Percentiles rank a stretch among this genome's conserved stretches.
Evolutionary conservation across 2,329 filamentous ascomycete genomes (phyloP).

Genomic region (Penicillium sp.): DNA sequence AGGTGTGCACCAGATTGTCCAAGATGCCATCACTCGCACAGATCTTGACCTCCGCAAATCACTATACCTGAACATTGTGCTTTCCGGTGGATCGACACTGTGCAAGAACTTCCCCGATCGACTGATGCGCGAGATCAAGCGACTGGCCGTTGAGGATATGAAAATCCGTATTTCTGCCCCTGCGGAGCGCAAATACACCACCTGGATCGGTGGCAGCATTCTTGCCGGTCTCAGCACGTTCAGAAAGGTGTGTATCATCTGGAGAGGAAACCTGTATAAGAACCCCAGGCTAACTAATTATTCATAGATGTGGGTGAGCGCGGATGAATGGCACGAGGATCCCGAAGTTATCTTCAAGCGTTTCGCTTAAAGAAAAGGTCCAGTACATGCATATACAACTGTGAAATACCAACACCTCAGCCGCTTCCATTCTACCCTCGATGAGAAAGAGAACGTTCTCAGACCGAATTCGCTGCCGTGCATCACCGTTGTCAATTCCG

Average conservation of each 20-base stretch:
- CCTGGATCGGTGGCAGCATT: slow-evolving; percentile 98
- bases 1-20: slow-evolving; percentile 95
- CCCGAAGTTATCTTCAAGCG: slow-evolving; percentile 98
- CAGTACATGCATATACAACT: neutral
- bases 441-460: slow-evolving; percentile 4
- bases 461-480: slow-evolving; percentile 1
- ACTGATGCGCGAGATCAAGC: slow-evolving; percentile 85
- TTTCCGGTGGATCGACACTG: slow-evolving; percentile 92
- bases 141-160: slow-evolving; percentile 96
- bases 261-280: slow-evolving; percentile 2
- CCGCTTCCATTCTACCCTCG: neutral
- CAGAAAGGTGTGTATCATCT: slow-evolving; percentile 69
- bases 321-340: slow-evolving; percentile 99
- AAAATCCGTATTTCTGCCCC: slow-evolving; percentile 98
- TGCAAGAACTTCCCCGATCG: slow-evolving; percentile 97
- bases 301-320: slow-evolving; percentile 97
- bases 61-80: slow-evolving; percentile 92
- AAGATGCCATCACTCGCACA: slow-evolving; percentile 90
- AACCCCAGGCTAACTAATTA: neutral
- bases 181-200: slow-evolving; percentile 96
- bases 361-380: slow-evolving; percentile 64
- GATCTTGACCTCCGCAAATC: slow-evolving; percentile 94
- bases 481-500: neutral
- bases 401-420: neutral
- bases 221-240: slow-evolving; percentile 95